Evolutionary conservation across 345 rosid genomes (phyloP), one percentile per base, ranked within the genome.

Genomic region (Euphorbia pulcherrima): DNA sequence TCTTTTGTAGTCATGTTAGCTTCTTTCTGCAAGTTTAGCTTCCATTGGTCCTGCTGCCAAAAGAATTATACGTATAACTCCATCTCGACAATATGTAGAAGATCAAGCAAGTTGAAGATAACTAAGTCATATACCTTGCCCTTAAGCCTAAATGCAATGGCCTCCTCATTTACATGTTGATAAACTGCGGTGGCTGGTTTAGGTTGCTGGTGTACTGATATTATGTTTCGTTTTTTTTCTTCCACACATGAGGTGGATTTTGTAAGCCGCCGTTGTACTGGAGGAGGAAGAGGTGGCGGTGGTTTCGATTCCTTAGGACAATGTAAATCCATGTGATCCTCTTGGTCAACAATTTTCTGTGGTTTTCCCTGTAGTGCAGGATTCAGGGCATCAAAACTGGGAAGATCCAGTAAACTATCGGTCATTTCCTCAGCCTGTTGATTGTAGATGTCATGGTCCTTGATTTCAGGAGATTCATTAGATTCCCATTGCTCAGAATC

Each of bases 401-500:
- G 86, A 69, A 90, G 86, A 81, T 86, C 90, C 56, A 75, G 75
- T 18, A 59, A 58, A 27, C 74, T 81, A 74, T 21, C 63, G 17
- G 59, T 69, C 39, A 67, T 46, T 61, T 70, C 82, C 35, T 29
- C 65, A 56, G 55, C 62, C 72, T 72, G 82, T 66, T 68, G 52
- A 77, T 82, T 85, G 67, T 70, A 73, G 33, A 72, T 60, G 69
- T 79, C 88, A 28, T 59, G 83, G 70, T 86, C 78, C 62, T 75
- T 79, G 71, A 72, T 74, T 68, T 71, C 83, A 62, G 82, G 81
- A 39, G 85, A 78, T 48, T 73, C 82, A 67, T 80, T 80, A 44
- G 87, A 84, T 77, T 82, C 98, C 98, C 98, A 93, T 76, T 82
- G 84, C 80, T 93, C 97, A 50, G 95, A 91, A 69, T 86, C 80